Evolutionary conservation across 805 yeast genomes (phyloP), one percentile per base, ranked within the genome.

Genomic region (Metschnikowia kofuensis): DNA sequence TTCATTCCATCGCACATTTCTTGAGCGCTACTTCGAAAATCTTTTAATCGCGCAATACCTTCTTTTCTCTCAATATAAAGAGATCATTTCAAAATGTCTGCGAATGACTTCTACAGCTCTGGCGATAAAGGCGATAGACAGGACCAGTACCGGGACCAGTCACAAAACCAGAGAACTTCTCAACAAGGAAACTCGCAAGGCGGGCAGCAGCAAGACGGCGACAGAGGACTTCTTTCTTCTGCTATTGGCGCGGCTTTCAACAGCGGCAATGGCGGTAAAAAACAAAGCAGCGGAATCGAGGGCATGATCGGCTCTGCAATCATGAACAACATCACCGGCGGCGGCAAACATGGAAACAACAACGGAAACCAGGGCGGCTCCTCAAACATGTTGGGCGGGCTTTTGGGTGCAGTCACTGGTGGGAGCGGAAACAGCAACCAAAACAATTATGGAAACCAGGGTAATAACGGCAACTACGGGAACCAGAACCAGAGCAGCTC

Each of bases 51-150:
- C 21, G 21, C 34, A 31, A 2, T 31, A 2, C 13, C 5, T 13
- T 31, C 5, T 31, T 5, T 6, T 31, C 6, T 31, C 6, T 31
- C 2, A 11, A 3, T 13, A 3, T 31, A 10, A 31, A 10, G 34
- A 11, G 13, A 31, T 31, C 13, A 31, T 14, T 2, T 34, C 36
- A 34, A 12, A 11, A 79, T 79, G 84, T 78, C 83, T 47, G 82
- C 82, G 51, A 78, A 78, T 79, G 83, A 78, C 48, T 79, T 71
- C 62, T 79, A 79, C 62, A 67, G 64, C 50, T 69, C 77, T 10
- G 78, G 76, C 44, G 70, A 62, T 8, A 51, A 60, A 45, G 63
- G 64, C 37, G 42, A 48, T 16, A 45, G 56, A 34, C 47, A 38
- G 15, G 54, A 50, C 40, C 35, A 40, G 13, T n/a, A 42, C 10